A percentile compares a stretch with the other conserved stretches of the same genome.
phyloP scores from a whole-genome alignment of 176 grass and related monocot genomes.

The Eleusine indica region DNA sequence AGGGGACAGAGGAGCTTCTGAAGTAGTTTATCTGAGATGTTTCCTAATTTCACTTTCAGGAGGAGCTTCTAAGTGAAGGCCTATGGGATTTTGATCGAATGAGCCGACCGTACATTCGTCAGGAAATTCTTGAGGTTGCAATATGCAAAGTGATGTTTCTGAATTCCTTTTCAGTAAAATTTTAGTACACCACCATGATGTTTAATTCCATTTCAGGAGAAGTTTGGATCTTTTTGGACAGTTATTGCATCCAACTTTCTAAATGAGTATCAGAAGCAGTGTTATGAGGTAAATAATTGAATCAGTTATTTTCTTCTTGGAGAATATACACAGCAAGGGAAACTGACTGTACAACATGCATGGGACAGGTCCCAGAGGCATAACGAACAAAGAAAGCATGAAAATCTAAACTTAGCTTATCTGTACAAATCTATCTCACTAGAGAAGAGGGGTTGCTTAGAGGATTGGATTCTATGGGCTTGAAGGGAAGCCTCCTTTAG shows the following conservation, averaged over 20 bases:
- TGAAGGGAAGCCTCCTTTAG: too few species aligned
- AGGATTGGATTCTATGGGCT: too few species aligned
- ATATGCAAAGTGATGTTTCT: slow-evolving; percentile 12
- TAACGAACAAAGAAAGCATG: too few species aligned
- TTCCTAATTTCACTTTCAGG: slow-evolving; percentile 60
- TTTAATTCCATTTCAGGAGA: slow-evolving; percentile 60
- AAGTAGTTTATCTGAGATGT: slow-evolving; percentile 49
- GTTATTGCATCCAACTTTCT: slow-evolving; percentile 80
- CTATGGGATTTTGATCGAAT: slow-evolving; percentile 98
- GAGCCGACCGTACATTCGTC: slow-evolving; percentile 83
- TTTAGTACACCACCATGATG: slow-evolving; percentile 28
- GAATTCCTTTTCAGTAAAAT: not conserved
- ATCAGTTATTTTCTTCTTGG: not conserved
- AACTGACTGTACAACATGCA: too few species aligned
- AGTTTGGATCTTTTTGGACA: slow-evolving; percentile 89
- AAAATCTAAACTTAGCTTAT: too few species aligned
- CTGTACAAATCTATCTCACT: too few species aligned
- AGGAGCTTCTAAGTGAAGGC: slow-evolving; percentile 90
- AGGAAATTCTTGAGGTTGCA: slow-evolving; percentile 76
- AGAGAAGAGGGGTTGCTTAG: too few species aligned
- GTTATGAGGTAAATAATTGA: slow-evolving; percentile 73
- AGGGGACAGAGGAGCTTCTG: slow-evolving; percentile 10
- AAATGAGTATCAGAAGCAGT: slow-evolving; percentile 80
- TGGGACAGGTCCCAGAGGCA: too few species aligned
- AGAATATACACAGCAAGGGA: too few species aligned